Base-by-base conservation (phyloP, 345 rosid genomes). In the Alliaria petiolata region DNA sequence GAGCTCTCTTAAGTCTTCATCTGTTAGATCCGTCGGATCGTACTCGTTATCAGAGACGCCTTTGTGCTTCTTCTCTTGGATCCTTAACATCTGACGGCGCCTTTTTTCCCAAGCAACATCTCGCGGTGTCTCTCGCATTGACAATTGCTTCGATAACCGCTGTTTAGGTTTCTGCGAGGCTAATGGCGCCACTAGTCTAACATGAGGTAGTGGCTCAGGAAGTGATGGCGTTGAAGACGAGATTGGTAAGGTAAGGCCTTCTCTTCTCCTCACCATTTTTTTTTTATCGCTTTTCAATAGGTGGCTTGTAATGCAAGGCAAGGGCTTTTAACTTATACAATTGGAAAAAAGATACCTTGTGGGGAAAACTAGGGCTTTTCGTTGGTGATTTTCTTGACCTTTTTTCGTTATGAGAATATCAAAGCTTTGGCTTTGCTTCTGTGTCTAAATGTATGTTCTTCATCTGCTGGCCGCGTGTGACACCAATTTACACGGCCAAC, bases 81-180 rank as follows among this genome's bases (percentile, higher is more conserved):
- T 78, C 35, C 80, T 74, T 17, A 84, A 83, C 55, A 86, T 85
- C 79, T 89, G 97, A 26, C 84, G 82, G 0, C 98, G 85, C 46
- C 95, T 78, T 81, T 70, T 88, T 79, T 95, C 96, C 99, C 99
- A 95, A 11, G 92, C 93, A 7, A 82, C 72, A 57, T 92, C 97
- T 3, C 92, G 78, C 0, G 86, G 83, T 0, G 96, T 88, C 85
- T 90, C 97, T 20, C 90, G 81, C 93, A 92, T 84, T 0, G 98
- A 95, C 46, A 92, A 70, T 67, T 95, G 99, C 78, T 87, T 95
- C 10, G 87, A 85, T 63, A 95, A 36, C 22, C 74, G 61, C 44
- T 75, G 86, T 60, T 79, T 84, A 65, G 58, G 58, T 50, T 34
- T 67, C 7, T 79, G 78, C 0, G 83, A 88, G 44, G 72, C 75